A percentile compares a stretch with the other conserved stretches of the same genome.
Conservation (phyloP, 306 rosid species). For the Urtica urens region DNA sequence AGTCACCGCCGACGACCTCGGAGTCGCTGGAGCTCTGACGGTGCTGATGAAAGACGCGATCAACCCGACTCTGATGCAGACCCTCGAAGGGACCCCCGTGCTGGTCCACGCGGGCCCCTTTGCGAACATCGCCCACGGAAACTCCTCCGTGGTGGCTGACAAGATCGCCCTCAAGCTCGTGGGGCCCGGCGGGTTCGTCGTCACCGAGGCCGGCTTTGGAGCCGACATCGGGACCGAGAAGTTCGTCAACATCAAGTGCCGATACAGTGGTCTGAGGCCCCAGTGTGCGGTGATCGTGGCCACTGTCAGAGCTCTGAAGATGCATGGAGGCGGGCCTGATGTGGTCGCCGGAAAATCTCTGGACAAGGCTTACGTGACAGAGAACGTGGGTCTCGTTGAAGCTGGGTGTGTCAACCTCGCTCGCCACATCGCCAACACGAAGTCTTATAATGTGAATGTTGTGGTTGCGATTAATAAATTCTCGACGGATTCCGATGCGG, state of each 20-base stretch:
- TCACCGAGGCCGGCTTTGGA: constrained; percentile 98
- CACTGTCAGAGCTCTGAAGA: constrained; percentile 83
- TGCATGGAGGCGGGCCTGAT: constrained; percentile 97
- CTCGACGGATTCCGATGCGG: constrained; percentile 83
- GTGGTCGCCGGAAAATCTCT: constrained; percentile 94
- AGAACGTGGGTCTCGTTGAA: constrained; percentile 73
- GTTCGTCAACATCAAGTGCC: constrained; percentile 92
- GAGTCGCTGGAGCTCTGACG: constrained; percentile 91
- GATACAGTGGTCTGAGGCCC: constrained; percentile 85
- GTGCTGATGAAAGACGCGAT: constrained; percentile 97
- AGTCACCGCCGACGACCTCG: constrained; percentile 86
- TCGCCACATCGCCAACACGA: constrained; percentile 61
- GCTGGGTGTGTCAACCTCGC: constrained; percentile 91
- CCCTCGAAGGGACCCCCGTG: constrained; percentile 96
- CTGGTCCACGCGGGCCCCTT: constrained; percentile 99
- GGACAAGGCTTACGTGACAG: constrained; percentile 73
- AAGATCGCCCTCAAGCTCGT: constrained; percentile 92
- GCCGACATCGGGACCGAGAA: constrained; percentile 95
- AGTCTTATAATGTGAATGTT: constrained; percentile 81
- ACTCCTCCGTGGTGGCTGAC: constrained; percentile 95
- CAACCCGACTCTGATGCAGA: constrained; percentile 96
- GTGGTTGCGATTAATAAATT: constrained; percentile 88
- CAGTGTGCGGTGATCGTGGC: constrained; percentile 93
- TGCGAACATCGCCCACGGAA: constrained; percentile 95
- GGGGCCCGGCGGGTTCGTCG: constrained; percentile 93